Percentiles rank a stretch among this genome's conserved stretches.
Conservation (phyloP, 345 rosid species). For the Conringia planisiliqua region DNA sequence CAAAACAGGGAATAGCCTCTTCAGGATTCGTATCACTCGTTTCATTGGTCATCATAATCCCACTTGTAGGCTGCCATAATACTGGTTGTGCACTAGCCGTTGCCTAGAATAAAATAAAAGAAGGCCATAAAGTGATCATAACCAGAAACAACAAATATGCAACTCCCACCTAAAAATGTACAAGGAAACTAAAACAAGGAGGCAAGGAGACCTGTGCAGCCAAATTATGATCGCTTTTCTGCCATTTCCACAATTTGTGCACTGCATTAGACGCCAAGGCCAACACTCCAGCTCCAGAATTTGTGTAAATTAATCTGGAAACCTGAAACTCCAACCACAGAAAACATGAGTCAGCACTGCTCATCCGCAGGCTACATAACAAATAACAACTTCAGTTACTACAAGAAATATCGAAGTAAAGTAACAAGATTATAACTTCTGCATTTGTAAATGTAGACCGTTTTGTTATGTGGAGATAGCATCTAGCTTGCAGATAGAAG, state of each 20-base stretch:
- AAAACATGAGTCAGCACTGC: not conserved
- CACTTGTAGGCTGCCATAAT: slow-evolving; percentile 73
- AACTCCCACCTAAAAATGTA: not conserved
- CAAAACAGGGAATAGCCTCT: slow-evolving; percentile 81
- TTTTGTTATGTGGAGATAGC: not conserved
- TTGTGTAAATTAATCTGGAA: slow-evolving; percentile 69
- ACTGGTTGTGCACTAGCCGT: slow-evolving; percentile 59
- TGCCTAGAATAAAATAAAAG: slow-evolving; percentile 39
- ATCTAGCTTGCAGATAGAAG: not conserved
- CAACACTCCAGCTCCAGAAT: slow-evolving; percentile 69
- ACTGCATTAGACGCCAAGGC: slow-evolving; percentile 85
- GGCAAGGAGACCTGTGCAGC: slow-evolving; percentile 44
- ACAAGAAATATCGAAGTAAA: not conserved
- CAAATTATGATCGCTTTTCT: slow-evolving; percentile 47
- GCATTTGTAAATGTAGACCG: not conserved
- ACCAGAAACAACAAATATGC: not conserved
- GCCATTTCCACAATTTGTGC: slow-evolving; percentile 93
- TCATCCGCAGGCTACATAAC: not conserved
- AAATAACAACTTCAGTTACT: not conserved
- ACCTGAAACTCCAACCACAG: slow-evolving; percentile 41
- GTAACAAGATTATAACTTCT: not conserved
- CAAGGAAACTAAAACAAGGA: slow-evolving; percentile 4
- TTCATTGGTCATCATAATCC: slow-evolving; percentile 72
- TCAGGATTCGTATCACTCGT: slow-evolving; percentile 57
- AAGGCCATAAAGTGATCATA: not conserved